Conservation (phyloP, 805 yeast genomes). For the Yarrowia keelungensis region DNA sequence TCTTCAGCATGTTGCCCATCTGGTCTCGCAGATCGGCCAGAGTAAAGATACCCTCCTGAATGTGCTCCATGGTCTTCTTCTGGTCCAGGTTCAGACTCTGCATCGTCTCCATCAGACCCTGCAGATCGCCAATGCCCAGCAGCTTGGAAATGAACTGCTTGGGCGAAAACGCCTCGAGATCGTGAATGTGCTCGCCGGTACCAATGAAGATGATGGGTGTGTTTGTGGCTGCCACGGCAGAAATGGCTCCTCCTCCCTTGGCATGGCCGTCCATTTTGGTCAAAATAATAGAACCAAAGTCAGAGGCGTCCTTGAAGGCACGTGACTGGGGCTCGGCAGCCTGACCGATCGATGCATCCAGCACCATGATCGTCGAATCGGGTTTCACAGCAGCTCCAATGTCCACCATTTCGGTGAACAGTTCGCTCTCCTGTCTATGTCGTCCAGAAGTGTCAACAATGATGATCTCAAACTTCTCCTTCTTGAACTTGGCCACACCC, state of each 20-base stretch:
- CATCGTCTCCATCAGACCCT: conserved; percentile 92
- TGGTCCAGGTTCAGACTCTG: conserved; percentile 86
- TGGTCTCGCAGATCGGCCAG: conserved; percentile 90
- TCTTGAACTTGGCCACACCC: conserved; percentile 90
- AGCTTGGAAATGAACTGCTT: conserved; percentile 87
- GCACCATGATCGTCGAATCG: conserved; percentile 95
- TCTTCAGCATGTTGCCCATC: conserved; percentile 91
- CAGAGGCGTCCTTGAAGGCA: conserved; percentile 91
- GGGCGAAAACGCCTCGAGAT: conserved; percentile 90
- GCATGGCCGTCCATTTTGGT: conserved; percentile 99
- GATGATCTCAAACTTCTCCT: conserved; percentile 89
- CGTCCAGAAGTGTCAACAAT: conserved; percentile 98
- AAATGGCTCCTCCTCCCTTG: conserved; percentile 98
- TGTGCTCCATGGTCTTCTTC: conserved; percentile 82
- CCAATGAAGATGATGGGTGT: conserved; percentile 97
- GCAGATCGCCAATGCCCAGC: conserved; percentile 94
- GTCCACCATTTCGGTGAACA: conserved; percentile 94
- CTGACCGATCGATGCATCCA: conserved; percentile 97
- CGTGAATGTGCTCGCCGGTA: conserved; percentile 97
- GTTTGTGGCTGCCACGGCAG: conserved; percentile 96
- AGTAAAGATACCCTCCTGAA: conserved; percentile 94
- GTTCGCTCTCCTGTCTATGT: conserved; percentile 91
- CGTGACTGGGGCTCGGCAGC: conserved; percentile 95
- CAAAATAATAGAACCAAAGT: conserved; percentile 92
- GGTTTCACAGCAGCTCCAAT: conserved; percentile 87